Base-by-base conservation (phyloP, 176 grass and related monocot species). In the Cocos nucifera region DNA sequence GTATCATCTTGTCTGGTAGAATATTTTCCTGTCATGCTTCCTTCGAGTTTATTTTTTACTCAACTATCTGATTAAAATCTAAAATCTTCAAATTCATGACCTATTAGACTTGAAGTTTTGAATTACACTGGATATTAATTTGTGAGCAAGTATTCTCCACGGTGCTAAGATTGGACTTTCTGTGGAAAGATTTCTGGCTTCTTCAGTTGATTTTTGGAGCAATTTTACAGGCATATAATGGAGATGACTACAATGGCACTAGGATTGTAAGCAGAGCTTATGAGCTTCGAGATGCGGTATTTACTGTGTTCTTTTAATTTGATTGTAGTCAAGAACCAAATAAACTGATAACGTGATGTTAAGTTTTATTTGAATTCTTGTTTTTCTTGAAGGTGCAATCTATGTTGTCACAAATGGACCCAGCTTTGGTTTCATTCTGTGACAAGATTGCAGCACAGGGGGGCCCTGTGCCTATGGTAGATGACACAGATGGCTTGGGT, bases 391-490 rank as follows among this genome's bases (percentile, higher is more conserved):
- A 99, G 94, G 94, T 89, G 56, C 76, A 86, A 81, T 85, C 88
- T 56, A 99, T 99, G 94, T 75, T 99, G 72, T 89, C 94, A 56
- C 94, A 99, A 65, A 99, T 99, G 77, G 94, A 99, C 64, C 94
- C 94, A 66, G 73, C 84, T 67, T 64, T 99, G 74, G 77, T 83
- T 24, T 93, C 94, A 61, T 93, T 86, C 28, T 99, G 94, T 74
- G 85, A 93, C 53, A 86, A 93, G 76, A 99, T 99, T 73, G 79
- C 88, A 51, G 77, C 65, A 56, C 94, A 93, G 49, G 94, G 88
- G 19, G 85, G 88, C 0, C 85, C 88, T 17, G 23, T 77, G 52
- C 77, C 76, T 52, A 75, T 77, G n/a, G 69, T 53, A 44, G 84
- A 78, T 77, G 87, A 85, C 59, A 67, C 72, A 35, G 67, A 79